phyloP scores from a whole-genome alignment of 805 yeast species.

The Starmerella floricola region DNA sequence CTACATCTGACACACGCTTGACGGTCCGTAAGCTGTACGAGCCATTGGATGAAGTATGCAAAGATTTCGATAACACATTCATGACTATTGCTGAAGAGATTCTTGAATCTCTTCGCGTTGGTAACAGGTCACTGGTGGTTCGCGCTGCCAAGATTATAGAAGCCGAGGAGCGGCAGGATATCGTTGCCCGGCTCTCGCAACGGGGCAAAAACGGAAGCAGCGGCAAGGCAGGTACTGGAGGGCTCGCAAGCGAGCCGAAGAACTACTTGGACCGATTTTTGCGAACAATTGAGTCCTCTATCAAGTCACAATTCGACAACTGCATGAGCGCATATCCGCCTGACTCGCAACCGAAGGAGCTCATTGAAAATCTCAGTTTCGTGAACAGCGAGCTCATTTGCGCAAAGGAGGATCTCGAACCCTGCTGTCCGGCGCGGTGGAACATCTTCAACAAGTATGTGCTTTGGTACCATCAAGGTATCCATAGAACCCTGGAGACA shows the following conservation, averaged over 20 bases:
- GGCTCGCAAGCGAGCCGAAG: slow-evolving; percentile 6
- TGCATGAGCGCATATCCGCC: slow-evolving; percentile 46
- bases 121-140: slow-evolving; percentile 54
- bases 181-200: slow-evolving; percentile 34
- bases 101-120: slow-evolving; percentile 61
- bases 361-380: slow-evolving; percentile 68
- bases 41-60: slow-evolving; percentile 39
- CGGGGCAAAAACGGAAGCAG: slow-evolving; percentile 20
- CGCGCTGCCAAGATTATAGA: slow-evolving; percentile 68
- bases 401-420: slow-evolving; percentile 46
- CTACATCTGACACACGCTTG: slow-evolving; percentile 53
- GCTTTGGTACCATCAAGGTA: slow-evolving; percentile 52
- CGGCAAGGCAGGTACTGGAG: not conserved
- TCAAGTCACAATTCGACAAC: slow-evolving; percentile 54
- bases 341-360: slow-evolving; percentile 37
- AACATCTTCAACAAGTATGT: slow-evolving; percentile 49
- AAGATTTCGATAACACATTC: slow-evolving; percentile 49
- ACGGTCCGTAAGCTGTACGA: slow-evolving; percentile 48
- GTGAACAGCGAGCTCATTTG: slow-evolving; percentile 64
- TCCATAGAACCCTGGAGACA: slow-evolving; percentile 51
- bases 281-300: slow-evolving; percentile 44
- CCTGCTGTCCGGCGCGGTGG: slow-evolving; percentile 66
- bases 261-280: slow-evolving; percentile 50
- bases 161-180: slow-evolving; percentile 67
- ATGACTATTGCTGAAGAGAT: slow-evolving; percentile 56